Percentiles rank a stretch among this genome's conserved stretches.
Evolutionary conservation across 139 green algal genomes (phyloP).

Genomic region (Yamagishiella unicocca): DNA sequence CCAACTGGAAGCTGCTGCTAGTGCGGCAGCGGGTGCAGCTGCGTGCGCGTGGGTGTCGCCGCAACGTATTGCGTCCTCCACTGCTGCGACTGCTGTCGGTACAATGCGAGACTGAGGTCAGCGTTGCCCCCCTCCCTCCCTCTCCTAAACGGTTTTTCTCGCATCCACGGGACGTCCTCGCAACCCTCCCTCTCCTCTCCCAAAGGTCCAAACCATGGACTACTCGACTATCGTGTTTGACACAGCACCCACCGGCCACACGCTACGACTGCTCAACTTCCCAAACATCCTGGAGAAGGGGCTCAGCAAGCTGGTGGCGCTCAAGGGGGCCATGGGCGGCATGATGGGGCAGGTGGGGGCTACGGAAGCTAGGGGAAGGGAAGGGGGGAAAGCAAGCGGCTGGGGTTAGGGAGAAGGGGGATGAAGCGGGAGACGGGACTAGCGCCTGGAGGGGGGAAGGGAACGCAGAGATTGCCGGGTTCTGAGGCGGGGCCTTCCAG

Average conservation of each 20-base stretch:
- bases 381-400: background rate
- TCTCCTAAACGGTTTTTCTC: too few relatives aligned
- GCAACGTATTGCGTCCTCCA: too few relatives aligned
- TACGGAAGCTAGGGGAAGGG: slow-evolving; percentile 46
- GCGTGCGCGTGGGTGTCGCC: too few relatives aligned
- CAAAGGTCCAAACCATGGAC: slow-evolving; percentile 94
- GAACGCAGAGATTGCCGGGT: too few relatives aligned
- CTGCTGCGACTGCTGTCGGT: too few relatives aligned
- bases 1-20: too few relatives aligned
- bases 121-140: background rate
- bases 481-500: too few relatives aligned
- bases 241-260: slow-evolving; percentile 96
- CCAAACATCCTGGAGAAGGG: slow-evolving; percentile 95
- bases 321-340: slow-evolving; percentile 86
- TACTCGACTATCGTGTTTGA: slow-evolving; percentile 97
- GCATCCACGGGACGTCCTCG: too few relatives aligned
- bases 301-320: slow-evolving; percentile 89
- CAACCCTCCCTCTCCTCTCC: background rate
- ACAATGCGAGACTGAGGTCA: too few relatives aligned
- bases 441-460: background rate
- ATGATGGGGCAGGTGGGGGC: slow-evolving; percentile 73
- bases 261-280: slow-evolving; percentile 96
- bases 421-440: background rate
- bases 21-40: too few relatives aligned
- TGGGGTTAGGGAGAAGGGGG: background rate